Percentiles rank a stretch among this genome's conserved stretches.
phyloP scores from a whole-genome alignment of 495 filamentous ascomycete genomes.

The Tuber magnatum region DNA sequence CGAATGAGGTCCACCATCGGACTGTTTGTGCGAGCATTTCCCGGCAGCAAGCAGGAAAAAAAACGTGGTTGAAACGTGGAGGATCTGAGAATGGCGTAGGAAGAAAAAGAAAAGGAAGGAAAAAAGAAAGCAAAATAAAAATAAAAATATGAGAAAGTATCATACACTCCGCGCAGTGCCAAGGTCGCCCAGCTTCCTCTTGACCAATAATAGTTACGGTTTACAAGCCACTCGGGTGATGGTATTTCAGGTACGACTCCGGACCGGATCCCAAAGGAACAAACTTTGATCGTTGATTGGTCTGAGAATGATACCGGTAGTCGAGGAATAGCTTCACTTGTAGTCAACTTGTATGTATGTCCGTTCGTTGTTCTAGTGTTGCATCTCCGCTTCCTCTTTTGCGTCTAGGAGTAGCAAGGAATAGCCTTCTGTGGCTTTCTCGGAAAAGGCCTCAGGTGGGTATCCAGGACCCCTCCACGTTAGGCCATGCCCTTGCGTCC shows the following conservation, averaged over 20 bases:
- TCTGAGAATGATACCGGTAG: neutral
- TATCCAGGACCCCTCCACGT: neutral
- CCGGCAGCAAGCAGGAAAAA: neutral
- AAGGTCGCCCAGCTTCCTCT: neutral
- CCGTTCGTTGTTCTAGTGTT: neutral
- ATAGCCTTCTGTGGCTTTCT: neutral
- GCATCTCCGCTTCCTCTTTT: neutral
- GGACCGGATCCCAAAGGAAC: neutral
- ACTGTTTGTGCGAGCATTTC: neutral
- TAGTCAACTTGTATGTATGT: neutral
- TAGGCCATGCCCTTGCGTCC: neutral
- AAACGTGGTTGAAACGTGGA: conserved; percentile 4
- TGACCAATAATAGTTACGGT: neutral
- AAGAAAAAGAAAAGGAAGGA: neutral
- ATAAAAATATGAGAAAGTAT: neutral
- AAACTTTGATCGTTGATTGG: neutral
- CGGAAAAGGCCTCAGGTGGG: neutral
- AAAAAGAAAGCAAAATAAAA: neutral
- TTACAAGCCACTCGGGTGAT: neutral
- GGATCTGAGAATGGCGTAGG: conserved; percentile 1
- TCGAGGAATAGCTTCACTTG: neutral
- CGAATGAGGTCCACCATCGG: neutral
- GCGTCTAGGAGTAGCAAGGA: neutral
- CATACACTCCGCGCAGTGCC: neutral
- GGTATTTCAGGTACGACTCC: neutral